Conservation (phyloP, 106 monocot species). For the Xerophyta viscosa region DNA sequence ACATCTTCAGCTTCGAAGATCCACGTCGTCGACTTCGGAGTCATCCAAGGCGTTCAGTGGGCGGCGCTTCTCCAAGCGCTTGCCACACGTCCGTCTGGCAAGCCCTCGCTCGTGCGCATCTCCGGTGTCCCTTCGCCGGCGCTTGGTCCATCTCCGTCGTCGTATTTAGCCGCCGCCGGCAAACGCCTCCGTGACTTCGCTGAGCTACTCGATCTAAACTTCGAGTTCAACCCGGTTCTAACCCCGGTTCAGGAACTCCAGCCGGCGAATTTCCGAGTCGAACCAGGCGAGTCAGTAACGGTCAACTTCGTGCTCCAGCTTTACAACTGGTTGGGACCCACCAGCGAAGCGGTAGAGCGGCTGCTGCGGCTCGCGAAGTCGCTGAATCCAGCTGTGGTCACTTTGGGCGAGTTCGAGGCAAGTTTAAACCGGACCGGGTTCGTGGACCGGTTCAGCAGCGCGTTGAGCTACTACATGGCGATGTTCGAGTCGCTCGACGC, state of each 20-base stretch:
- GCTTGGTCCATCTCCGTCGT: constrained; percentile 29
- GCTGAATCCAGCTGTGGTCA: constrained; percentile 58
- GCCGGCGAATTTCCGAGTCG: constrained; percentile 30
- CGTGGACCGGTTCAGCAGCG: constrained; percentile 49
- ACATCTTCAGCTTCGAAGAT: constrained; percentile 55
- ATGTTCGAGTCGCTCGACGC: constrained; percentile 80
- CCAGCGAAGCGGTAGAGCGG: constrained; percentile 20
- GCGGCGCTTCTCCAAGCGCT: constrained; percentile 90
- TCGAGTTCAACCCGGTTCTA: constrained; percentile 76
- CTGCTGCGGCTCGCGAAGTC: constrained; percentile 53
- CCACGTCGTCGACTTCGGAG: constrained; percentile 91
- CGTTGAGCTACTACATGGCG: constrained; percentile 55
- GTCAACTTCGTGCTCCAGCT: constrained; percentile 98
- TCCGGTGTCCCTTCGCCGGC: constrained; percentile 70
- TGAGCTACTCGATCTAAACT: constrained; percentile 51
- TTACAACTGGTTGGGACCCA: constrained; percentile 43
- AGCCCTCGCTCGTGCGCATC: constrained; percentile 65
- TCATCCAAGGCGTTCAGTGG: constrained; percentile 88
- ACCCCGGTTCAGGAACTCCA: constrained; percentile 47
- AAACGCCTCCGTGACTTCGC: constrained; percentile 72
- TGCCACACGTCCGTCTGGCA: constrained; percentile 62
- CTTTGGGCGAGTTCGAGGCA: constrained; percentile 76
- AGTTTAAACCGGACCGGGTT: constrained; percentile 43
- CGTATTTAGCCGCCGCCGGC: constrained; percentile 53
- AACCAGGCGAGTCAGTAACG: constrained; percentile 56